Percentiles rank a stretch among this genome's conserved stretches.
These are phyloP conservation scores for Piper longum DNA, from an alignment of 164 flowering plant species.

Conservation along the genomic window DNA sequence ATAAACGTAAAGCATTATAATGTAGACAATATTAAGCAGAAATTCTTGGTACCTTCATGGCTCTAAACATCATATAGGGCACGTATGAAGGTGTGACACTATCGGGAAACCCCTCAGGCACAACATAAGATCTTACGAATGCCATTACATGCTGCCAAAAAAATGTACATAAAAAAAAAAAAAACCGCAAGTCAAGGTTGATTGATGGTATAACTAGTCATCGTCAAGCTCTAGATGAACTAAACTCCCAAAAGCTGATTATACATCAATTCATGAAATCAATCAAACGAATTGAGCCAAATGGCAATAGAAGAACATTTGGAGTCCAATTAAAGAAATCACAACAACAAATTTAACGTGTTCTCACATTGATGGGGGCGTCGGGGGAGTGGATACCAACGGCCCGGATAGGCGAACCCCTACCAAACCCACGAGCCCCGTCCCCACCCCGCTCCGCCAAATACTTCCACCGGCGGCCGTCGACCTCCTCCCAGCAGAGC, in stretches of 20 bases:
- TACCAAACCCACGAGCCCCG: too few species aligned
- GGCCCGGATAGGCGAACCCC: too few species aligned
- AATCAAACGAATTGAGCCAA: too few species aligned
- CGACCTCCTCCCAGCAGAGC: constrained; percentile 29
- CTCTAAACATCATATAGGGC: constrained; percentile 97
- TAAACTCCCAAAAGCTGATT: neutral
- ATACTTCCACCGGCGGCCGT: too few species aligned
- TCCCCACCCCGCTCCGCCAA: too few species aligned
- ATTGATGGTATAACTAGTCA: neutral
- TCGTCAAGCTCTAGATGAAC: neutral
- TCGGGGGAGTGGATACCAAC: too few species aligned
- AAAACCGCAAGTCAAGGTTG: neutral
- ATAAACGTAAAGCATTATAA: too few species aligned
- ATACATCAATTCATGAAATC: too few species aligned
- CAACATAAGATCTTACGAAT: constrained; percentile 85
- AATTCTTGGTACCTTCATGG: constrained; percentile 58
- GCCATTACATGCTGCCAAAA: constrained; percentile 65
- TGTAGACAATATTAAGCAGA: neutral
- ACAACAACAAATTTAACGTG: neutral
- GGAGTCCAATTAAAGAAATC: too few species aligned
- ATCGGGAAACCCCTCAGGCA: constrained; percentile 96
- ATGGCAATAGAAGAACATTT: too few species aligned
- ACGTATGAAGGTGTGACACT: constrained; percentile 83
- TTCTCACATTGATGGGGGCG: neutral
- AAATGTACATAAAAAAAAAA: too few species aligned